Evolutionary conservation across 441 rosid genomes (phyloP).

Genomic region (Breynia disticha): DNA sequence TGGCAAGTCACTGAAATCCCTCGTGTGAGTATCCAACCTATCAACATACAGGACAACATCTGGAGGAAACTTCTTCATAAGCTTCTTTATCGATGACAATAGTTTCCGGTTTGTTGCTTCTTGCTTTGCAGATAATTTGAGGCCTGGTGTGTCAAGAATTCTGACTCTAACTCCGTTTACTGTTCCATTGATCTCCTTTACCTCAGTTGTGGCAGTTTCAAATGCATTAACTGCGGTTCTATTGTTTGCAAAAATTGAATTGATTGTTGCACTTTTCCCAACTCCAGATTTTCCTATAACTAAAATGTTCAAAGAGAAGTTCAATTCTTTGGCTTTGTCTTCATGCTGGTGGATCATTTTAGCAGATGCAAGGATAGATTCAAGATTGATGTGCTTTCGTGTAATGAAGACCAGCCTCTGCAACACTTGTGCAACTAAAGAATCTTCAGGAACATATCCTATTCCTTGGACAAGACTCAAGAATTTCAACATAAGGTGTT

Average conservation of each 20-base stretch:
- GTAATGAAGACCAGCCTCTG: slow-evolving; percentile 27
- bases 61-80: slow-evolving; percentile 49
- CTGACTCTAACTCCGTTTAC: slow-evolving; percentile 46
- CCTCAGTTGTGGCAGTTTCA: slow-evolving; percentile 40
- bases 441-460: slow-evolving; percentile 37
- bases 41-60: slow-evolving; percentile 75
- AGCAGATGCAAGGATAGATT: slow-evolving; percentile 34
- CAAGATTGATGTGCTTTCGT: slow-evolving; percentile 25
- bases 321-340: slow-evolving; percentile 30
- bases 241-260: slow-evolving; percentile 59
- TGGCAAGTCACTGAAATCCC: slow-evolving; percentile 37
- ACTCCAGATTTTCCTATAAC: slow-evolving; percentile 85
- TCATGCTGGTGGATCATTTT: slow-evolving; percentile 38
- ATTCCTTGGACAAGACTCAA: slow-evolving; percentile 48
- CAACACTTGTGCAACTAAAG: slow-evolving; percentile 38
- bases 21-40: slow-evolving; percentile 45
- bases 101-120: slow-evolving; percentile 42
- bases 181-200: slow-evolving; percentile 44
- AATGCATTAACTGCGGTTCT: slow-evolving; percentile 48
- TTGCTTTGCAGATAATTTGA: slow-evolving; percentile 37
- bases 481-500: slow-evolving; percentile 48
- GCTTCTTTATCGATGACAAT: slow-evolving; percentile 50
- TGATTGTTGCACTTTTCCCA: slow-evolving; percentile 84
- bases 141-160: slow-evolving; percentile 75
- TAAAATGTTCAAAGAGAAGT: slow-evolving; percentile 55